Evolutionary conservation across 176 grass and related monocot genomes (phyloP).

Genomic region (Oryza brachyantha): DNA sequence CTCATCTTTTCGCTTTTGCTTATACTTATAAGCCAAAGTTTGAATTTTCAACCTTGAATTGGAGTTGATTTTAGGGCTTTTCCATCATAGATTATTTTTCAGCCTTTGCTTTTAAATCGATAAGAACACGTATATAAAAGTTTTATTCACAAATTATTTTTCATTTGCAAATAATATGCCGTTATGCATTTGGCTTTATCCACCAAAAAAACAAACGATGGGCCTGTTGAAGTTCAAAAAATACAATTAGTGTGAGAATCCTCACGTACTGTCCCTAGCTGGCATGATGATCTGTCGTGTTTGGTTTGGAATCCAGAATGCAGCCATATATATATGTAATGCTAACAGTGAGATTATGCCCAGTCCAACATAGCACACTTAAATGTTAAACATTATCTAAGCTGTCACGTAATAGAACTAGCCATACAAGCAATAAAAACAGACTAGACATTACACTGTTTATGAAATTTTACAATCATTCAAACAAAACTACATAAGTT

Average conservation of each 20-base stretch:
- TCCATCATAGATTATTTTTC: too few relatives aligned
- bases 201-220: too few relatives aligned
- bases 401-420: not conserved
- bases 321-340: not conserved
- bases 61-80: too few relatives aligned
- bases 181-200: too few relatives aligned
- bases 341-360: not conserved
- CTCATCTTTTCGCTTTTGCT: too few relatives aligned
- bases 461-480: not conserved
- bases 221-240: too few relatives aligned
- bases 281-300: not conserved
- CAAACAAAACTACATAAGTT: not conserved
- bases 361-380: not conserved
- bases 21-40: too few relatives aligned
- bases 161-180: too few relatives aligned
- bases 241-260: constrained; percentile 20
- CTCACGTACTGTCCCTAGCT: not conserved
- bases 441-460: not conserved
- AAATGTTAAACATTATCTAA: not conserved
- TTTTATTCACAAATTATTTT: too few relatives aligned
- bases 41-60: too few relatives aligned
- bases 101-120: too few relatives aligned
- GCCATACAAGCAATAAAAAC: not conserved
- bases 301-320: not conserved
- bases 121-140: too few relatives aligned